These are phyloP conservation scores for Tardiomyces depauwii DNA, from an alignment of 1,139 yeast genomes.

Conservation along the genomic window DNA sequence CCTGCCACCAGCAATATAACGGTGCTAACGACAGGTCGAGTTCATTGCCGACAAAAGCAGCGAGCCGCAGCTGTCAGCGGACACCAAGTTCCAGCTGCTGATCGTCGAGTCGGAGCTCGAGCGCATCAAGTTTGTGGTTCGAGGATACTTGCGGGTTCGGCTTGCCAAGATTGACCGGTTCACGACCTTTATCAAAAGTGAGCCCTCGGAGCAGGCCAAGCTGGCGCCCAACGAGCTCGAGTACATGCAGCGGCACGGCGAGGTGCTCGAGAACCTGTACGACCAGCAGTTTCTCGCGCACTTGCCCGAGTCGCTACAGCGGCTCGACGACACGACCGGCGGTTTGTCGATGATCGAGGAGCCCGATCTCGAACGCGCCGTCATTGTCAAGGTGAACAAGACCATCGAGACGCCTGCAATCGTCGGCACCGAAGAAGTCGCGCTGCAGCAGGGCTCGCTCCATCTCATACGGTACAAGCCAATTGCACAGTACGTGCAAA, in stretches of 20 bases:
- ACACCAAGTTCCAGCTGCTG: conserved; percentile 68
- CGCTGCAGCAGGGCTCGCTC: conserved; percentile 52
- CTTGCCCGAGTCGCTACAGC: conserved; percentile 57
- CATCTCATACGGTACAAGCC: conserved; percentile 62
- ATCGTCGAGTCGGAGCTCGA: conserved; percentile 89
- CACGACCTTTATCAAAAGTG: conserved; percentile 41
- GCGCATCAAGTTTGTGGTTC: conserved; percentile 64
- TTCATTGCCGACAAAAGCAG: conserved; percentile 48
- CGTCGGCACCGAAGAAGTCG: conserved; percentile 45
- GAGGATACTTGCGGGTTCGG: conserved; percentile 73
- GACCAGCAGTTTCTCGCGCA: conserved; percentile 54
- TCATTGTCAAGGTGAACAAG: conserved; percentile 52
- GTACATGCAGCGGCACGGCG: conserved; percentile 57
- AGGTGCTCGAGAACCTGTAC: conserved; percentile 53
- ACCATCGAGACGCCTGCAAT: conserved; percentile 25
- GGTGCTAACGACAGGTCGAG: conserved; percentile 33
- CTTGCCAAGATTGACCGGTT: conserved; percentile 52
- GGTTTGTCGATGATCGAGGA: conserved; percentile 67
- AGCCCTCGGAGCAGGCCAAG: conserved; percentile 20
- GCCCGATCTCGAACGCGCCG: conserved; percentile 69
- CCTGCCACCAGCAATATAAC: conserved; percentile 11
- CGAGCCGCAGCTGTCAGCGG: conserved; percentile 36
- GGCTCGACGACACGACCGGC: conserved; percentile 68
- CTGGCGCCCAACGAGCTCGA: conserved; percentile 51
- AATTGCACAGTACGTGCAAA: conserved; percentile 16